phyloP scores from a whole-genome alignment of 164 flowering plant species.

The Stephania cephalantha region DNA sequence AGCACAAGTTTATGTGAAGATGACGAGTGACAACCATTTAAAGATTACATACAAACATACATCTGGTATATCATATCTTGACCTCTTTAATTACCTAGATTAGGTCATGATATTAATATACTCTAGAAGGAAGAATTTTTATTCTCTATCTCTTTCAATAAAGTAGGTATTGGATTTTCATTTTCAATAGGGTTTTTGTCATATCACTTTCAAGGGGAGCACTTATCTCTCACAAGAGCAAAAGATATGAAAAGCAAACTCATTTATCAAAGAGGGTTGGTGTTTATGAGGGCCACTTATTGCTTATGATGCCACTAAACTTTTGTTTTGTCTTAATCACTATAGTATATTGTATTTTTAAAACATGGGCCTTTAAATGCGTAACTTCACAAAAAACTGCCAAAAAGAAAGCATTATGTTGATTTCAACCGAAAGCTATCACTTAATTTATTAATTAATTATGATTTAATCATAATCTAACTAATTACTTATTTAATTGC shows the following conservation, averaged over 20 bases:
- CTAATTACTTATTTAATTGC: not conserved
- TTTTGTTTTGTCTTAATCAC: not conserved
- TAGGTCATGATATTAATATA: slow-evolving; percentile 26
- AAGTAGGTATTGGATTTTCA: not conserved
- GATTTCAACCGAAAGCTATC: not conserved
- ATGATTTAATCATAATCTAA: not conserved
- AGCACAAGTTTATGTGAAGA: not conserved
- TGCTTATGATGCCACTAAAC: not conserved
- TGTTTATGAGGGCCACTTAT: not conserved
- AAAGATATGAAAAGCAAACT: slow-evolving; percentile 1
- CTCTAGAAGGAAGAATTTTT: not conserved
- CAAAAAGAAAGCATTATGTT: no score
- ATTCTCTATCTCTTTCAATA: not conserved
- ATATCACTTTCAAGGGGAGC: slow-evolving; percentile 20
- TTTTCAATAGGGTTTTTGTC: not conserved
- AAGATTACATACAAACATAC: no score
- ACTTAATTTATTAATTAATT: not conserved
- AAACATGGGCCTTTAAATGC: not conserved
- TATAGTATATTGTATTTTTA: not conserved
- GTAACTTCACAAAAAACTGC: no score
- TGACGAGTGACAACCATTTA: slow-evolving; percentile 7
- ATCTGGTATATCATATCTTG: no score
- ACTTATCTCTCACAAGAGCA: slow-evolving; percentile 27
- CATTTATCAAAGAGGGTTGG: not conserved
- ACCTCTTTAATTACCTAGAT: not conserved